A percentile compares a stretch with the other conserved stretches of the same genome.
Evolutionary conservation across 148 eudicot genomes (phyloP).

Genomic region (Camellia granthamiana): DNA sequence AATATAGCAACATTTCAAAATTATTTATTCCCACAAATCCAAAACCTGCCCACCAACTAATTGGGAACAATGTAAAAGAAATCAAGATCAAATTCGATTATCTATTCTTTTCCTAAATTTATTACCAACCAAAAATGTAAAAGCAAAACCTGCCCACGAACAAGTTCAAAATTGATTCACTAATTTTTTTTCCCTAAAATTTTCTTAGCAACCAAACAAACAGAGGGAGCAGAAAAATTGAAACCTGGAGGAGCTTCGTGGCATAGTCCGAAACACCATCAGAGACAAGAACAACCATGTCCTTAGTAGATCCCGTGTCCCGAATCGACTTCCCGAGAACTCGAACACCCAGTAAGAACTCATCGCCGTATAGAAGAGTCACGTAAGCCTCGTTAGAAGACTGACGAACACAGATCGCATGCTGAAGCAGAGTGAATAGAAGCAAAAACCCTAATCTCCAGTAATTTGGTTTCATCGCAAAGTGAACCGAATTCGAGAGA

Average conservation of each 20-base stretch:
- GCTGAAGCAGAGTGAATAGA: slow-evolving; percentile 21
- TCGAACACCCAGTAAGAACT: slow-evolving; percentile 80
- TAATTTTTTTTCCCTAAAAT: no score
- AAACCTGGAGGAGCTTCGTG: slow-evolving; percentile 65
- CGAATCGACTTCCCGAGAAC: slow-evolving; percentile 80
- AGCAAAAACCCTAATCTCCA: slow-evolving; percentile 42
- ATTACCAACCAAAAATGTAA: no score
- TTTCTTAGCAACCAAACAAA: background rate
- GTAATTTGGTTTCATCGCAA: slow-evolving; percentile 40
- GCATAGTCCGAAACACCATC: slow-evolving; percentile 86
- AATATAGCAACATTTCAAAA: no score
- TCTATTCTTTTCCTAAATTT: no score
- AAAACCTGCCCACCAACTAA: no score
- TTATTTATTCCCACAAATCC: no score
- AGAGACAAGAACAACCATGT: slow-evolving; percentile 86
- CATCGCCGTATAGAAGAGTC: slow-evolving; percentile 86
- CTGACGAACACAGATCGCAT: slow-evolving; percentile 22
- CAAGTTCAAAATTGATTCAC: no score
- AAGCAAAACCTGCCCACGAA: no score
- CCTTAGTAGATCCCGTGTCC: slow-evolving; percentile 66
- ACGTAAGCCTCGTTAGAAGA: slow-evolving; percentile 71
- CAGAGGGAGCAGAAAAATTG: background rate
- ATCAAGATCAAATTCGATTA: no score
- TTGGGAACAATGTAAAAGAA: no score
- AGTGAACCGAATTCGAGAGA: background rate